Evolutionary conservation across 768 basidiomycete species (phyloP), one percentile per base, ranked within the genome.

Genomic region (Neoboletus brunneissimus): DNA sequence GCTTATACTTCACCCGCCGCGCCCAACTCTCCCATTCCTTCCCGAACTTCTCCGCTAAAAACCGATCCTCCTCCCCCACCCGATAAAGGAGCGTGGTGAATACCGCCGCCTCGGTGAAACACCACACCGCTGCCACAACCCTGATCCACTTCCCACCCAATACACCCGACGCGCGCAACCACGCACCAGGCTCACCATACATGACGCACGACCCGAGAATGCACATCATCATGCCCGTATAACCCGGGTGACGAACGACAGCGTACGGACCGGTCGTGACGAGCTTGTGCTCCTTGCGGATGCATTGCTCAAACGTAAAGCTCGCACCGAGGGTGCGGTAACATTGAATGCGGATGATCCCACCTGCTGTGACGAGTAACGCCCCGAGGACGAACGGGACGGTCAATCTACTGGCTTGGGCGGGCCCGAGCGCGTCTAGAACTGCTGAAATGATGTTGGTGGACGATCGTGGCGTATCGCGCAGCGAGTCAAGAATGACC

Each of bases 171-270:
- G 3, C 27, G 27, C 27, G 5, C 27, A 27, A 4, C 27, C 27
- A 27, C 27, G 59, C 43, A 8, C 46, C 58, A 0, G 53, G 51
- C 4, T 9, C 45, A 4, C 47, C 52, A 1, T 57, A 8, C 16
- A 47, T 20, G 16, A 54, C 9, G 3, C 47, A 40, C 31, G 53
- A 49, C 4, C 54, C 46, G 9, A 46, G 0, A 3, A 59, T 32
- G 18, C 47, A 56, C 15, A 50, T 37, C 8, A 56, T 9, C 12
- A 57, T 7, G 6, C 56, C 56, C 1, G 58, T 38, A 35, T 73
- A 73, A n/a, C 61, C 60, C 1, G 71, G 70, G 29, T 73, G 72
- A 2, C 71, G 67, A 5, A 72, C 61, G 23, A 63, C 27, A 1
- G 57, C n/a, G 31, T 72, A 73, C 1, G 66, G 67, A 2, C 68